Percentiles rank a stretch among this genome's conserved stretches.
These are phyloP conservation scores for Ceratobasidium sp. DNA, from an alignment of 1,284 basidiomycete genomes.

Conservation along the genomic window DNA sequence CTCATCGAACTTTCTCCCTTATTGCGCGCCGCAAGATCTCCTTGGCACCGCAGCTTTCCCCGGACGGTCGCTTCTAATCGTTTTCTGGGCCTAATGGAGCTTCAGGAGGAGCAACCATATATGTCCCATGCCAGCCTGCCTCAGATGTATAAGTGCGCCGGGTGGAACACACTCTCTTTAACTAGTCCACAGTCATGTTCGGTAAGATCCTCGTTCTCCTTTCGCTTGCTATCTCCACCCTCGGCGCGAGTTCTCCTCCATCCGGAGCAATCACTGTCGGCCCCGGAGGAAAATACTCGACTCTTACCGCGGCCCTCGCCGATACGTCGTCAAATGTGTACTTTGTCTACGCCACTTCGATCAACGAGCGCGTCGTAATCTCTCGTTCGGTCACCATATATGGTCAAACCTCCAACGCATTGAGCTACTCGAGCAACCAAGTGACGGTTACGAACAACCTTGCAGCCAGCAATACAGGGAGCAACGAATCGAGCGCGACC, in stretches of 20 bases:
- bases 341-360: conserved; percentile 45
- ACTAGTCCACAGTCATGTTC: neutral
- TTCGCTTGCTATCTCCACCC: neutral
- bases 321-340: conserved; percentile 44
- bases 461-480: conserved; percentile 23
- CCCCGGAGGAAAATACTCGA: conserved; percentile 47
- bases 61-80: neutral
- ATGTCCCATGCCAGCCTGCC: neutral
- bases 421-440: conserved; percentile 40
- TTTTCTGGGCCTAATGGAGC: neutral
- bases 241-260: too few species aligned
- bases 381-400: conserved; percentile 48
- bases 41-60: neutral
- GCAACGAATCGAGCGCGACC: conserved; percentile 42
- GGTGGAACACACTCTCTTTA: neutral
- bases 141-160: too few species aligned
- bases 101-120: neutral
- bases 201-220: neutral
- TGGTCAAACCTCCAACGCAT: too few species aligned
- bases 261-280: conserved; percentile 37
- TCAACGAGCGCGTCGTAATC: conserved; percentile 47
- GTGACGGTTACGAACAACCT: conserved; percentile 40
- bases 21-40: neutral
- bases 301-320: conserved; percentile 45
- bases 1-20: neutral